Percentiles rank a stretch among this genome's conserved stretches.
Conservation (phyloP, 176 grass and related monocot species). For the Poa annua region DNA sequence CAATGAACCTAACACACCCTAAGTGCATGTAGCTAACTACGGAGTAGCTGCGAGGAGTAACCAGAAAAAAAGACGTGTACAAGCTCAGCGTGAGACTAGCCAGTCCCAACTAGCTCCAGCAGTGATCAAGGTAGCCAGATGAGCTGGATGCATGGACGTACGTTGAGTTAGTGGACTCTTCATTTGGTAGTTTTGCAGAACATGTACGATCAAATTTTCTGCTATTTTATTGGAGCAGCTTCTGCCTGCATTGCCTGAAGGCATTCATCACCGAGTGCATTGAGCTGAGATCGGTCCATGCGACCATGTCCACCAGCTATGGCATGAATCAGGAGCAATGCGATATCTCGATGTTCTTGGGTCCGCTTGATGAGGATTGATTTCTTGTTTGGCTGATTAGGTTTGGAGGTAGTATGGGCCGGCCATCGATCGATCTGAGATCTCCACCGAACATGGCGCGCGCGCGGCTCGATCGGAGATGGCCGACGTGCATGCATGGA, state of each 20-base stretch:
- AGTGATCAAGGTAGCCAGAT: too few species aligned
- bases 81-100: too few species aligned
- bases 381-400: neutral
- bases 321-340: neutral
- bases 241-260: neutral
- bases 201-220: too few species aligned
- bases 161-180: too few species aligned
- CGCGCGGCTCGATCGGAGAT: neutral
- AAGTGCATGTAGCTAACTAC: too few species aligned
- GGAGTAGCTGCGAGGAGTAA: too few species aligned
- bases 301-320: neutral
- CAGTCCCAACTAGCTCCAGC: too few species aligned
- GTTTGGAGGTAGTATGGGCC: neutral
- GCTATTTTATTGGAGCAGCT: neutral
- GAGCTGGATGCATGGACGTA: too few species aligned
- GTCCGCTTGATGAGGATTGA: neutral
- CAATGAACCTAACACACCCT: too few species aligned
- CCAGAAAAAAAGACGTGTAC: too few species aligned
- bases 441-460: neutral
- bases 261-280: neutral
- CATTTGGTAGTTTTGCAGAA: too few species aligned
- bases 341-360: neutral
- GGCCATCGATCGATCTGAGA: constrained; percentile 15
- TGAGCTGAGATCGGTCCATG: neutral
- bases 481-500: neutral